Conservation (phyloP, 2,329 filamentous ascomycete genomes). For the Colletotrichum sp. region DNA sequence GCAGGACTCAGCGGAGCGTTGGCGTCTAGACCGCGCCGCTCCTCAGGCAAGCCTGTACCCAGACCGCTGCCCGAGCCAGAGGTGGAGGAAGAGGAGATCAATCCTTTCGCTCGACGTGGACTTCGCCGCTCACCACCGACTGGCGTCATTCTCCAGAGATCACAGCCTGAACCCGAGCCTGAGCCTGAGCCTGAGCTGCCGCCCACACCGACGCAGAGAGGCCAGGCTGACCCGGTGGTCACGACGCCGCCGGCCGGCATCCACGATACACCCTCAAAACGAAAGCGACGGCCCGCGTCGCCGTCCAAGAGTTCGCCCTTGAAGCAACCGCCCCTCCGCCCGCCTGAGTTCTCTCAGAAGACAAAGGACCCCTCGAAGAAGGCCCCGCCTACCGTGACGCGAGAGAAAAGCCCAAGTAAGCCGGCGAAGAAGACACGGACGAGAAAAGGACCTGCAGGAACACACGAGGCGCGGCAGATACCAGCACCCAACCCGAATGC, state of each 20-base stretch:
- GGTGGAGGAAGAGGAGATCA: conserved; percentile 40
- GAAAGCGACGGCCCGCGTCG: conserved; percentile 42
- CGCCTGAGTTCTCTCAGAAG: conserved; percentile 20
- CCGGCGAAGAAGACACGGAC: neutral
- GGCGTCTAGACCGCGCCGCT: conserved; percentile 40
- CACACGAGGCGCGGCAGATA: conserved; percentile 46
- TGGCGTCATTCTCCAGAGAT: neutral
- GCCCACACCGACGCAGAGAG: conserved; percentile 56
- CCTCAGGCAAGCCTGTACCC: conserved; percentile 46
- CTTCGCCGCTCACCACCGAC: conserved; percentile 40
- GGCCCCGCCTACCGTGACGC: conserved; percentile 11
- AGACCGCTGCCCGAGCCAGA: conserved; percentile 52
- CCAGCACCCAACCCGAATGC: conserved; percentile 44
- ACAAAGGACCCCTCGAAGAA: conserved; percentile 14
- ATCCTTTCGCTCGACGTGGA: conserved; percentile 43
- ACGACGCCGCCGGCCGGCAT: conserved; percentile 64
- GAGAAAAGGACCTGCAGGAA: conserved; percentile 9
- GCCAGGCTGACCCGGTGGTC: conserved; percentile 55
- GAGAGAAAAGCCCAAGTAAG: neutral
- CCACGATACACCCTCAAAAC: conserved; percentile 61
- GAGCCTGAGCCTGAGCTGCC: conserved; percentile 66
- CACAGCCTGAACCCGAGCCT: neutral
- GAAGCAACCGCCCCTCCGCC: conserved; percentile 45
- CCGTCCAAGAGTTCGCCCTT: conserved; percentile 53
- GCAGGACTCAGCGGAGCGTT: conserved; percentile 33